A percentile compares a stretch with the other conserved stretches of the same genome.
Conservation (phyloP, 768 basidiomycete genomes). For the Dioszegia crocea region DNA sequence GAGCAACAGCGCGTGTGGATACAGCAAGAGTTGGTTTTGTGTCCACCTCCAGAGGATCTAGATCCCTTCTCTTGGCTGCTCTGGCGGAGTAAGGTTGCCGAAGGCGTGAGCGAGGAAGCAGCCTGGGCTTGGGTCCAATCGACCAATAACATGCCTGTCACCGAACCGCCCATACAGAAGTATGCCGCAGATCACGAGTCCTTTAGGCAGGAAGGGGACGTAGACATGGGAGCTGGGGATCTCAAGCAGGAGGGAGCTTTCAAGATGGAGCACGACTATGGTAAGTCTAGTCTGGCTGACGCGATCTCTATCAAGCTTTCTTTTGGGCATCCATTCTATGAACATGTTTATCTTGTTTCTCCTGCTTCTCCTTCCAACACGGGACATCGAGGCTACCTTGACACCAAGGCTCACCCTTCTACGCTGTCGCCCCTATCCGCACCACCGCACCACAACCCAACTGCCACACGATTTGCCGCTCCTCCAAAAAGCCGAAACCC, state of each 20-base stretch:
- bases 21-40: not conserved
- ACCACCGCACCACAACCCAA: not conserved
- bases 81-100: conserved; percentile 20
- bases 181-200: not conserved
- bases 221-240: not conserved
- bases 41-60: conserved; percentile 15
- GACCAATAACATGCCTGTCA: too few species aligned
- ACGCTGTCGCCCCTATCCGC: not conserved
- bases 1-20: conserved; percentile 7
- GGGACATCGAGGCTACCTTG: too few species aligned
- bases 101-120: conserved; percentile 19
- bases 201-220: not conserved
- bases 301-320: not conserved
- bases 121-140: conserved; percentile 16
- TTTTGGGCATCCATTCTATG: not conserved
- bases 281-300: not conserved
- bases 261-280: not conserved
- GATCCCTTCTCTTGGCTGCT: conserved; percentile 26
- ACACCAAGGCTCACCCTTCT: too few species aligned
- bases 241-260: not conserved
- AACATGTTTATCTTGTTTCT: not conserved
- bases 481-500: not conserved
- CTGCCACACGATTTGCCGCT: conserved; percentile 2
- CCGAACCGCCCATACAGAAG: not conserved
- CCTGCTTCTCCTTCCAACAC: not conserved